A percentile compares a stretch with the other conserved stretches of the same genome.
Conservation (phyloP, 2,329 filamentous ascomycete genomes). For the Delphinella strobiligena region DNA sequence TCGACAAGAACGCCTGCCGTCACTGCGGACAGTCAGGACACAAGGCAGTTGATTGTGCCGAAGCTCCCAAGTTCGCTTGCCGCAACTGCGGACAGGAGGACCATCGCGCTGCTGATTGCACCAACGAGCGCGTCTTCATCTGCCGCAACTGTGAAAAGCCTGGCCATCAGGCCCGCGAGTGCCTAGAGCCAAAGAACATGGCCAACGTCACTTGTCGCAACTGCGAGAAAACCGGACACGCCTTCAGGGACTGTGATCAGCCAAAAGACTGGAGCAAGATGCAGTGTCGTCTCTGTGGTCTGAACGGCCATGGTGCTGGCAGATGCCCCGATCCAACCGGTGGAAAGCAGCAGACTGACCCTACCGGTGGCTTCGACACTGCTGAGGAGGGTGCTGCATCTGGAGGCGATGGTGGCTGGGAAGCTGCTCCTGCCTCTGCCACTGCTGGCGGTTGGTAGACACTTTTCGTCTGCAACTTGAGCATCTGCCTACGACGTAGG, state of each 20-base stretch:
- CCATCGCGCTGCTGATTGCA: slow-evolving; percentile 17
- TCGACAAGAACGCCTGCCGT: slow-evolving; percentile 6
- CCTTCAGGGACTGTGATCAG: slow-evolving; percentile 51
- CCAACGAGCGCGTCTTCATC: slow-evolving; percentile 20
- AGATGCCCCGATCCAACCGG: slow-evolving; percentile 17
- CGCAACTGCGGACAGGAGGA: slow-evolving; percentile 50
- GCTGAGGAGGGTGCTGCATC: slow-evolving; percentile 7
- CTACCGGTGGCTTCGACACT: slow-evolving; percentile 3
- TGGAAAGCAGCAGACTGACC: slow-evolving; percentile 15
- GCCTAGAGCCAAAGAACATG: slow-evolving; percentile 39
- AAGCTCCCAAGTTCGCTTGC: slow-evolving; percentile 26
- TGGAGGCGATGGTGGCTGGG: slow-evolving; percentile 5
- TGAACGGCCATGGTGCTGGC: slow-evolving; percentile 14
- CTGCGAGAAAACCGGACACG: slow-evolving; percentile 39
- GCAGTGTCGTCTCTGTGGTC: slow-evolving; percentile 36
- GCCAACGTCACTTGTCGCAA: slow-evolving; percentile 22
- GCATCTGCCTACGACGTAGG: too few species aligned
- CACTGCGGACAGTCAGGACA: slow-evolving; percentile 13
- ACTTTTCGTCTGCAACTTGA: background rate
- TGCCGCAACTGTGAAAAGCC: slow-evolving; percentile 18
- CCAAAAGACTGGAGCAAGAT: slow-evolving; percentile 40
- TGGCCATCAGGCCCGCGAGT: slow-evolving; percentile 46
- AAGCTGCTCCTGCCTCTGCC: slow-evolving; percentile 3
- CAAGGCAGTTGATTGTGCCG: slow-evolving; percentile 25
- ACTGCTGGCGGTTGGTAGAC: slow-evolving; percentile 6